Evolutionary conservation across 2,329 filamentous ascomycete species (phyloP), one percentile per base, ranked within the genome.

Genomic region (Diaporthe citrichinensis): DNA sequence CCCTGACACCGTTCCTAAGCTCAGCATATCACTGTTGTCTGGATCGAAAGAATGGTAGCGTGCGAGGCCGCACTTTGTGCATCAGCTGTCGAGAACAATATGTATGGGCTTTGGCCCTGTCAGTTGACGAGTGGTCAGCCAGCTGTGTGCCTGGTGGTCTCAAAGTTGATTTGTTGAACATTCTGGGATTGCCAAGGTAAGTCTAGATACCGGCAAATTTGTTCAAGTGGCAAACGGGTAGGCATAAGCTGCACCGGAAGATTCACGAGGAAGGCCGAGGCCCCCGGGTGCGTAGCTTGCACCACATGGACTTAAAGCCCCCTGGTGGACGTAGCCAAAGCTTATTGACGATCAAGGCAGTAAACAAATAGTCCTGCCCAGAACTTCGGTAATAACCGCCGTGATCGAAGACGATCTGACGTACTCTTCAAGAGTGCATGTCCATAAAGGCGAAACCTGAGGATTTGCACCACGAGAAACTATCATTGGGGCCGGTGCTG

Each of bases 341-440:
- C 65, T 69, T 55, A 69, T 69, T 25, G 46, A 41, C n/a, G 4
- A 28, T 1, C n/a, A 39, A 53, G 61, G 28, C 49, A 55, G 8
- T 69, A 41, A 25, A 28, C 34, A 69, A 67, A 55, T 25, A 39
- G 65, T 69, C 49, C 49, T 69, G 65, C 65, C 65, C 34, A 53
- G 65, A 55, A 12, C 34, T 28, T 69, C 65, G 46, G 65, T 69
- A 55, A 69, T 69, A 55, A 41, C 8, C 25, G 34, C 34, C 23
- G 6, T 53, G n/a, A 20, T 41, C 34, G 34, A 41, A 20, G 34
- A 4, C 65, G 15, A 69, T 23, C 34, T 55, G n/a, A 14, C n/a
- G 14, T 28, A 28, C 17, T n/a, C n/a, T 17, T 7, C 12, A 23
- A 14, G 23, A 41, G n/a, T 69, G 34, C 49, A 55, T 28, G 34